Percentiles rank a stretch among this genome's conserved stretches.
Conservation (phyloP, 2,329 filamentous ascomycete species). For the Volutella citrinella region DNA sequence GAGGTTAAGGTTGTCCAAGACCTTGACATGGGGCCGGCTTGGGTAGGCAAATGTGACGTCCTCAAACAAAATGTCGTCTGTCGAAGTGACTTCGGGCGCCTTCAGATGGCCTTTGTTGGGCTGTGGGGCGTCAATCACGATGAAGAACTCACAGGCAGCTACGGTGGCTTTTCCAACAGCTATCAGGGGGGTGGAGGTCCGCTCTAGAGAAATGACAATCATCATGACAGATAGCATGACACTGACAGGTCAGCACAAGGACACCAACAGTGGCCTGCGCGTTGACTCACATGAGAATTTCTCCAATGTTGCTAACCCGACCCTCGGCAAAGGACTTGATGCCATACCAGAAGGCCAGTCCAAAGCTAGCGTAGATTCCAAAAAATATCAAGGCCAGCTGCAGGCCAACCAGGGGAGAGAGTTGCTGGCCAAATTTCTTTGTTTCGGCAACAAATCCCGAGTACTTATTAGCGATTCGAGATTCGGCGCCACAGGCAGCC, state of each 20-base stretch:
- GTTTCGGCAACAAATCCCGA: constrained; percentile 53
- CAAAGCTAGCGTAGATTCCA: constrained; percentile 49
- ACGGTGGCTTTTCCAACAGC: constrained; percentile 56
- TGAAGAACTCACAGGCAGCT: constrained; percentile 56
- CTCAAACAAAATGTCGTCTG: constrained; percentile 47
- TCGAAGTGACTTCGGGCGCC: constrained; percentile 35
- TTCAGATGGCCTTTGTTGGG: constrained; percentile 34
- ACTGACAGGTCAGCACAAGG: too few relatives aligned
- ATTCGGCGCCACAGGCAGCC: constrained; percentile 59
- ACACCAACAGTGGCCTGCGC: too few relatives aligned
- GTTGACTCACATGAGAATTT: constrained; percentile 55
- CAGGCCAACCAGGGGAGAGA: constrained; percentile 47
- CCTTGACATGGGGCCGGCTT: constrained; percentile 59
- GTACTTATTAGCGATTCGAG: constrained; percentile 51
- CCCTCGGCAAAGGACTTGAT: constrained; percentile 47
- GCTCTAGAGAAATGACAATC: constrained; percentile 54
- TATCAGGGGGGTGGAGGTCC: constrained; percentile 56
- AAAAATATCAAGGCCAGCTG: constrained; percentile 59
- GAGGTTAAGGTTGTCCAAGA: constrained; percentile 58
- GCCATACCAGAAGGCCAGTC: constrained; percentile 62
- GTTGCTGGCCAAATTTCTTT: constrained; percentile 44
- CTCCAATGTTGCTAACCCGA: constrained; percentile 46
- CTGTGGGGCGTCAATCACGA: constrained; percentile 48
- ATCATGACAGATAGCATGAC: constrained; percentile 59
- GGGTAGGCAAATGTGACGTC: constrained; percentile 74